These are phyloP conservation scores for Helotiales sp. DNA, from an alignment of 2,329 filamentous ascomycete species.

Conservation along the genomic window DNA sequence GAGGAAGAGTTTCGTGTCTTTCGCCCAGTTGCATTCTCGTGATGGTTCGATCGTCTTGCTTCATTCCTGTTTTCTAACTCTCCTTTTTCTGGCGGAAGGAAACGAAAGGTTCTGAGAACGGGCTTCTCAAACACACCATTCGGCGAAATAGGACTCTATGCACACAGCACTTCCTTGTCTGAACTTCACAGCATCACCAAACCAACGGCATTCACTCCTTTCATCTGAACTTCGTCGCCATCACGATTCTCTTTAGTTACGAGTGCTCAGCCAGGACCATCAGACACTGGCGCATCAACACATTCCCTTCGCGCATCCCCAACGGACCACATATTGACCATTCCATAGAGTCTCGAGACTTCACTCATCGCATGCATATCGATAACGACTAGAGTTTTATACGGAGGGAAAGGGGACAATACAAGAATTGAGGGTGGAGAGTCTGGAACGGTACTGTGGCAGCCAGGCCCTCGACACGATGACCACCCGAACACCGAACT, in stretches of 20 bases:
- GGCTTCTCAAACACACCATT: neutral
- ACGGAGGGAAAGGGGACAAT: neutral
- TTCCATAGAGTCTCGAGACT: neutral
- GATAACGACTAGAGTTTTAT: neutral
- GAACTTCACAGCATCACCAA: neutral
- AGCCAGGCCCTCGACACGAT: conserved; percentile 21
- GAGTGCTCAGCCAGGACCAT: conserved; percentile 10
- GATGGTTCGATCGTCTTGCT: neutral
- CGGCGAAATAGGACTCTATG: neutral
- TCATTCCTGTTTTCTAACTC: neutral
- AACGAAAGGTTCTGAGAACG: no score
- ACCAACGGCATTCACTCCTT: conserved; percentile 1
- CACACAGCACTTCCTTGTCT: no score
- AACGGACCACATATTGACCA: conserved; percentile 3
- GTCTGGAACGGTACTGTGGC: neutral
- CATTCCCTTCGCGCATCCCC: conserved; percentile 11
- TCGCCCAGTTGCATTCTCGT: neutral
- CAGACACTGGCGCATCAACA: neutral
- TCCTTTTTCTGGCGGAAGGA: neutral
- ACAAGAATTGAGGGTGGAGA: neutral
- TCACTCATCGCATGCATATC: neutral
- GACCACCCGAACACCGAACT: conserved; percentile 32
- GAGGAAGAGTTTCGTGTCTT: neutral
- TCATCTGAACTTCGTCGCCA: conserved; percentile 11
- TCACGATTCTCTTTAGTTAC: no score